Base-by-base conservation (phyloP, 371 early-diverging fungal species). In the Parasitella parasitica region DNA sequence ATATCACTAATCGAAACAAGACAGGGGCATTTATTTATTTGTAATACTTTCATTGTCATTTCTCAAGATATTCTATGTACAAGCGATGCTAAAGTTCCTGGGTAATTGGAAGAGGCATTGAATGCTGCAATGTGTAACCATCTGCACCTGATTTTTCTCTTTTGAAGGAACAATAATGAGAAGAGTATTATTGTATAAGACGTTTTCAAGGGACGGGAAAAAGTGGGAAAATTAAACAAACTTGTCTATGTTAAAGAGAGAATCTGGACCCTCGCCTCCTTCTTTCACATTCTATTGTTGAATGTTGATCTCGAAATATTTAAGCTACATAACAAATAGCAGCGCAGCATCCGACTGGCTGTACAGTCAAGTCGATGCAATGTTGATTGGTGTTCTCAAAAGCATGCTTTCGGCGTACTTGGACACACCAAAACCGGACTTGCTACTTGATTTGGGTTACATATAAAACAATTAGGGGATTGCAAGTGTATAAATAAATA, bases 381-480 rank as follows among this genome's bases (percentile, higher is more conserved):
- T 37, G 37, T 15, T 54, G 35, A 37, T 37, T 35, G 54, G 22
- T 36, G 34, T 32, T 8, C 27, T 24, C 22, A 13, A 9, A 24
- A 12, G 2, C 13, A 20, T 46, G 18, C 22, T 12, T 46, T 46
- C 24, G 46, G 46, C 46, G 46, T 46, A 24, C 46, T 46, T 46
- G 46, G 20, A 46, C 13, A 46, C 24, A 13, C 20, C 46, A 46
- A 46, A 46, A 43, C 57, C 57, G 57, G 57, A 57, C 57, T 57
- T 57, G 34, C 43, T 16, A 43, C 43, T 57, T 20, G n/a, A 20
- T 57, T 43, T 55, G 55, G 55, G 28, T 39, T 39, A 39, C 39
- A 36, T 55, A 38, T 27, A 54, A 15, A 54, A 54, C n/a, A 6
- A 37, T 26, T 37, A 37, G 22, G 13, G 20, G 12, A 46, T 24